A percentile compares a stretch with the other conserved stretches of the same genome.
Evolutionary conservation across 257 asterid genomes (phyloP).

Genomic region (Penstemon newberryi): DNA sequence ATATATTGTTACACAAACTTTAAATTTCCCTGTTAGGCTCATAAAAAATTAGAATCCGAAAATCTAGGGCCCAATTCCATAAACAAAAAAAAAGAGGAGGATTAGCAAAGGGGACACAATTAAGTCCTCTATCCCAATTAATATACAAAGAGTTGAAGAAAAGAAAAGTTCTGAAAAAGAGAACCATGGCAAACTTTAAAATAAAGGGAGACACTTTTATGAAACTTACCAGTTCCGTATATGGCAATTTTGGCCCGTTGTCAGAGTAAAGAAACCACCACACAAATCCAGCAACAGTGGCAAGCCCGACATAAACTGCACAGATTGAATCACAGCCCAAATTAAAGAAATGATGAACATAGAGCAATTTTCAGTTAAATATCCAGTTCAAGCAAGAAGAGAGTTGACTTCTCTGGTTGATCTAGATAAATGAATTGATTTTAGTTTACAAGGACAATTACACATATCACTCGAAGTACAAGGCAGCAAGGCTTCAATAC

Average conservation of each 20-base stretch:
- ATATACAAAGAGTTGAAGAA: conserved; percentile 13
- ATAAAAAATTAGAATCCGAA: conserved; percentile 15
- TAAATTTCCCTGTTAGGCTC: conserved; percentile 10
- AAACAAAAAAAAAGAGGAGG: not conserved
- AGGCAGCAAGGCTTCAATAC: conserved; percentile 6
- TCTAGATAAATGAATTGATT: conserved; percentile 21
- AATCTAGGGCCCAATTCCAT: conserved; percentile 2
- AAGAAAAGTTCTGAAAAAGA: conserved; percentile 22
- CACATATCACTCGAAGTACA: conserved; percentile 5
- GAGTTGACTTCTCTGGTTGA: not conserved
- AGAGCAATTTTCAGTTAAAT: conserved; percentile 18
- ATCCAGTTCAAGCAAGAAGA: conserved; percentile 1
- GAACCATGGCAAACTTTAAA: conserved; percentile 15
- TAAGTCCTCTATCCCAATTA: not conserved
- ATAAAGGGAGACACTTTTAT: conserved; percentile 10
- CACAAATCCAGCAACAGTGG: conserved; percentile 95
- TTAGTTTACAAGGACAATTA: not conserved
- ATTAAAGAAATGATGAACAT: conserved; percentile 14
- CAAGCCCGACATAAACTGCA: conserved; percentile 98
- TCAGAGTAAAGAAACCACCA: conserved; percentile 95
- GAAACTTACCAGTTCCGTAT: conserved; percentile 74
- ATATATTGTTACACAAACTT: conserved; percentile 9
- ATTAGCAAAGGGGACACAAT: conserved; percentile 3
- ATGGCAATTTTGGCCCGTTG: conserved; percentile 84
- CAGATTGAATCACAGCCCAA: conserved; percentile 29